Base-by-base conservation (phyloP, 352 stramenopile genomes). In the Globisporangium polare region DNA sequence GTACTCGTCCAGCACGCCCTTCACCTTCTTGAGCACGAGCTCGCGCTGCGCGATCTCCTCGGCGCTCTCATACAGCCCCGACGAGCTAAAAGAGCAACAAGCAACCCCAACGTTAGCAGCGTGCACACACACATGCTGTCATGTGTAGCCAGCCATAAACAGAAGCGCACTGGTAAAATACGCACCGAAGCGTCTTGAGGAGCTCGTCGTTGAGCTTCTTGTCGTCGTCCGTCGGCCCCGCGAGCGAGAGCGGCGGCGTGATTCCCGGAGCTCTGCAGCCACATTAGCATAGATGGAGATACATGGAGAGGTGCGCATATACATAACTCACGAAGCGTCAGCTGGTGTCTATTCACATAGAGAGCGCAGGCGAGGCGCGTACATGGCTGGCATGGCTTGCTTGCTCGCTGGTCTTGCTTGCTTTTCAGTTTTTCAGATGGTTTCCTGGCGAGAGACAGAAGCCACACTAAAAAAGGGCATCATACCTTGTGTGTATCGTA, bases 1-100 rank as follows among this genome's bases (percentile, higher is more conserved):
- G 65, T 90, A 96, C 52, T 96, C 82, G 13, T 92, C 66, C 24
- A 96, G 55, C 33, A 96, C 75, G 15, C 64, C 58, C 3, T 71
- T 71, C 47, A 97, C 66, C 62, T 77, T 89, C 17, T 72, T 46
- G 5, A 97, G 72, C 42, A 96, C 80, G 3, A 58, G 51, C 62
- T 92, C 82, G 1, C 90, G 83, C 54, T 77, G 67, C 4, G 72
- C 67, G 24, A 90, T 58, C 53, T 90, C 83, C 15, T 91, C 67
- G 17, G 81, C 68, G 15, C 66, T 92, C 64, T 97, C 89, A 58
- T 93, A 90, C 52, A 97, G 57, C 5, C 71, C 75, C 50, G 63
- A 88, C 26, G 73, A 69, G 41, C 82, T 95, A 47, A 1, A 47
- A 3, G 56, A 4, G 4, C 3, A 17, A 22, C n/a, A 33, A 46